These are phyloP conservation scores for Dendrobium catenatum DNA, from an alignment of 106 monocot species.

Conservation along the genomic window DNA sequence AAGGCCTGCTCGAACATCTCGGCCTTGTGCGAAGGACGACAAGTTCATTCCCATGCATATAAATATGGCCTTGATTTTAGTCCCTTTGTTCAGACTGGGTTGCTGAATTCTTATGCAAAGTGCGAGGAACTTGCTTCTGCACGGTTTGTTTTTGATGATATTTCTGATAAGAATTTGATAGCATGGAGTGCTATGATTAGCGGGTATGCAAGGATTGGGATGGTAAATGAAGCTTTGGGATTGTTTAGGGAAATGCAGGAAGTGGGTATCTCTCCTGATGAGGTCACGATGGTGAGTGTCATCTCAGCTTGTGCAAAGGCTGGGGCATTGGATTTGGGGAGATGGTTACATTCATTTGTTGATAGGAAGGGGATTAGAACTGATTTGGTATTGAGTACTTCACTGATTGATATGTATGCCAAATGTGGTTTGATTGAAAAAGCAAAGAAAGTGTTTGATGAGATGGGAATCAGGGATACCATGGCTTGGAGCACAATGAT, in stretches of 20 bases:
- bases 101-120: conserved; percentile 73
- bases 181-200: conserved; percentile 92
- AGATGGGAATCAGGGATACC: conserved; percentile 54
- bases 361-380: conserved; percentile 56
- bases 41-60: conserved; percentile 59
- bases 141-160: conserved; percentile 57
- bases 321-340: conserved; percentile 79
- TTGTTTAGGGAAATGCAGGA: conserved; percentile 80
- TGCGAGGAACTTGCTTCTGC: conserved; percentile 57
- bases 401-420: conserved; percentile 82
- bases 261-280: conserved; percentile 56
- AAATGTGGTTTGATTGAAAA: conserved; percentile 62
- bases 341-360: conserved; percentile 73
- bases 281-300: conserved; percentile 92
- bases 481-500: conserved; percentile 89
- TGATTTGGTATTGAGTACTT: conserved; percentile 74
- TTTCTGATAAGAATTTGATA: conserved; percentile 64
- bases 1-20: conserved; percentile 50
- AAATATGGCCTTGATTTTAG: conserved; percentile 52
- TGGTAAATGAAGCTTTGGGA: conserved; percentile 67
- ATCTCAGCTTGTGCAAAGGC: conserved; percentile 88
- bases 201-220: conserved; percentile 71
- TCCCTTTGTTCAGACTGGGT: conserved; percentile 61
- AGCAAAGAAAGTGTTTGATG: conserved; percentile 62
- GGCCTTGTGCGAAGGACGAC: conserved; percentile 50